phyloP scores from a whole-genome alignment of 495 filamentous ascomycete species.

The Penicillium pulvis region DNA sequence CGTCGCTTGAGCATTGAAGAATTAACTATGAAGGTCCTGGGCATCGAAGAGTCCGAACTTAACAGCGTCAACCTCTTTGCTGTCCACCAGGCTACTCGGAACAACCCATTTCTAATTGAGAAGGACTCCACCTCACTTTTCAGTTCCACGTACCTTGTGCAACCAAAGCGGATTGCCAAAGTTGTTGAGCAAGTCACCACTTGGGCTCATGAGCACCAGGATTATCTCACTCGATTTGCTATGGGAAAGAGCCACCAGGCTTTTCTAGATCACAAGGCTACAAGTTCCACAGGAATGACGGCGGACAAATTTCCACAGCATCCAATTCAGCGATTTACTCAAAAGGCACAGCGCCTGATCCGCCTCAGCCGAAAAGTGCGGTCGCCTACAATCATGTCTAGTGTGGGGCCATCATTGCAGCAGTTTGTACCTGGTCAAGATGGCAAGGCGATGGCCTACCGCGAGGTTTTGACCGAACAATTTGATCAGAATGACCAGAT shows the following conservation, averaged over 20 bases:
- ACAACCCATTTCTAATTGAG: conserved; percentile 41
- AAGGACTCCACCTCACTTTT: conserved; percentile 51
- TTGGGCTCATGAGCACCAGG: conserved; percentile 63
- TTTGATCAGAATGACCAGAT: conserved; percentile 49
- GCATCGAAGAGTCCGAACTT: conserved; percentile 42
- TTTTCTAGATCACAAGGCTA: not conserved
- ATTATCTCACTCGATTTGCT: conserved; percentile 37
- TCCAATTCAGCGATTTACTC: conserved; percentile 59
- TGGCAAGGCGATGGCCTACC: conserved; percentile 42
- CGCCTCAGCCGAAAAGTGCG: conserved; percentile 65
- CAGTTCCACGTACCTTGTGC: conserved; percentile 48
- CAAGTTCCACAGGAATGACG: not conserved
- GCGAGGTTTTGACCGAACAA: conserved; percentile 36
- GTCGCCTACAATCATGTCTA: conserved; percentile 57
- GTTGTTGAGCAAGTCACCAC: conserved; percentile 48
- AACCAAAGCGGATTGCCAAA: conserved; percentile 47
- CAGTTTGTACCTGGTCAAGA: conserved; percentile 38
- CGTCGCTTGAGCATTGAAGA: conserved; percentile 62
- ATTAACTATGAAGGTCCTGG: conserved; percentile 57
- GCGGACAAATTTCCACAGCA: conserved; percentile 19
- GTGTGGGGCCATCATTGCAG: conserved; percentile 49
- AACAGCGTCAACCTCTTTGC: conserved; percentile 62
- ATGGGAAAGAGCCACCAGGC: conserved; percentile 17
- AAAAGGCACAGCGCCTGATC: conserved; percentile 66
- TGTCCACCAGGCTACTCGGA: conserved; percentile 61